A percentile compares a stretch with the other conserved stretches of the same genome.
Evolutionary conservation across 2,329 filamentous ascomycete genomes (phyloP).

Genomic region (Paraphaeosphaeria sporulosa): DNA sequence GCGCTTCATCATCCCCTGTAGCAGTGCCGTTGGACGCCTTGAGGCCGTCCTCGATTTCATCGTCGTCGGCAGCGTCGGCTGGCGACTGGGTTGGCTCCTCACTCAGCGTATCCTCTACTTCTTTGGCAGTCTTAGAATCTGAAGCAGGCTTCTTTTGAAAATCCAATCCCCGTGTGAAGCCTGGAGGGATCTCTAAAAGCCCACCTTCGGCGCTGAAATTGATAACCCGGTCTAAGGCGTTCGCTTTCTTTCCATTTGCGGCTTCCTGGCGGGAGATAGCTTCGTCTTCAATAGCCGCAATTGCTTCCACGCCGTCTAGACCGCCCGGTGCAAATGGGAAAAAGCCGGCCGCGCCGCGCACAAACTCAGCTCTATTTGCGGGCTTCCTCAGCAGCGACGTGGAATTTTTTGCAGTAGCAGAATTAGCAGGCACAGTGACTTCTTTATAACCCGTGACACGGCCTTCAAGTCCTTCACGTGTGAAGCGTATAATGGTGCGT

Average conservation of each 20-base stretch:
- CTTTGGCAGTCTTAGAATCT: conserved; percentile 69
- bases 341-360: conserved; percentile 89
- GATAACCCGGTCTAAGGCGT: conserved; percentile 82
- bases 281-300: conserved; percentile 84
- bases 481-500: conserved; percentile 92
- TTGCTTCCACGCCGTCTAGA: conserved; percentile 83
- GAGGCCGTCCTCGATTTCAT: conserved; percentile 34
- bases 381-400: conserved; percentile 89
- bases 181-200: conserved; percentile 82
- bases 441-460: conserved; percentile 93
- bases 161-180: conserved; percentile 79
- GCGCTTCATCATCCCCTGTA: conserved; percentile 54
- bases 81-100: conserved; percentile 52
- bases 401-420: conserved; percentile 92
- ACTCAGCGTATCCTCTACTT: conserved; percentile 71
- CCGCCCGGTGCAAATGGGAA: conserved; percentile 94
- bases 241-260: conserved; percentile 49
- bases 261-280: conserved; percentile 62
- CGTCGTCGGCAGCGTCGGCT: conserved; percentile 31
- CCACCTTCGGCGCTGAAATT: conserved; percentile 79
- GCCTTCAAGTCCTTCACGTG: conserved; percentile 88
- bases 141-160: conserved; percentile 68
- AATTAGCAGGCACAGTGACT: conserved; percentile 88
- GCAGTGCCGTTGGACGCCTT: conserved; percentile 37
- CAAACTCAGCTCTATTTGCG: conserved; percentile 86